A percentile compares a stretch with the other conserved stretches of the same genome.
These are phyloP conservation scores for Fusarium veterinarium DNA, from an alignment of 2,329 filamentous ascomycete species.

Conservation along the genomic window DNA sequence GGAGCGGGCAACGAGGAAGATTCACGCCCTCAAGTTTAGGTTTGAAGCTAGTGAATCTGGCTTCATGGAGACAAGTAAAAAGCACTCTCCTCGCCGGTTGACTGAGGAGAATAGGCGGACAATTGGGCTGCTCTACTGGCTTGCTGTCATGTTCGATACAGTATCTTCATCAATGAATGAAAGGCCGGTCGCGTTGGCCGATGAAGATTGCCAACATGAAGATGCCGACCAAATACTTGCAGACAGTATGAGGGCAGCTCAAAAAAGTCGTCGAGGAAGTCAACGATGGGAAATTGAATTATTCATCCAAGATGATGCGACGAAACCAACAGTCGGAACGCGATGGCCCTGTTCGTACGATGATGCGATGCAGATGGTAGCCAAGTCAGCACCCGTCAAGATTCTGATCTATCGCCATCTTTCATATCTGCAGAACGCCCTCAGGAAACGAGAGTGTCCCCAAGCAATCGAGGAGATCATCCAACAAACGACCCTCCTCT, in stretches of 20 bases:
- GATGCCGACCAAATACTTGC: background rate
- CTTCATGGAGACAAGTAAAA: background rate
- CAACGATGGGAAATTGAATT: background rate
- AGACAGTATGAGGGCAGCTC: background rate
- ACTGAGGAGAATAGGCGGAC: background rate
- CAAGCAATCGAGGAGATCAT: background rate
- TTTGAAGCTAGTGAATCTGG: background rate
- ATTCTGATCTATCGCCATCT: accelerated
- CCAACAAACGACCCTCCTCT: background rate
- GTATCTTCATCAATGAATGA: background rate
- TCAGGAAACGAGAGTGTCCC: background rate
- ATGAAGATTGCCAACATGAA: background rate
- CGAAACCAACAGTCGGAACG: background rate
- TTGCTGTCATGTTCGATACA: background rate
- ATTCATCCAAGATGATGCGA: background rate
- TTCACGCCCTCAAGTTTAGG: background rate
- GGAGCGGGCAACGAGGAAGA: background rate
- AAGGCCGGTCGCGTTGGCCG: accelerated
- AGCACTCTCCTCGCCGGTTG: accelerated
- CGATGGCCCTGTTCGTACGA: background rate
- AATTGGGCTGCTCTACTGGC: accelerated
- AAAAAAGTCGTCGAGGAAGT: background rate
- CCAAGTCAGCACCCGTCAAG: background rate
- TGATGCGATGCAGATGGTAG: background rate
- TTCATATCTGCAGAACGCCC: background rate